Percentiles rank a stretch among this genome's conserved stretches.
These are phyloP conservation scores for Neurospora tetraspora DNA, from an alignment of 495 filamentous ascomycete species.

Conservation along the genomic window DNA sequence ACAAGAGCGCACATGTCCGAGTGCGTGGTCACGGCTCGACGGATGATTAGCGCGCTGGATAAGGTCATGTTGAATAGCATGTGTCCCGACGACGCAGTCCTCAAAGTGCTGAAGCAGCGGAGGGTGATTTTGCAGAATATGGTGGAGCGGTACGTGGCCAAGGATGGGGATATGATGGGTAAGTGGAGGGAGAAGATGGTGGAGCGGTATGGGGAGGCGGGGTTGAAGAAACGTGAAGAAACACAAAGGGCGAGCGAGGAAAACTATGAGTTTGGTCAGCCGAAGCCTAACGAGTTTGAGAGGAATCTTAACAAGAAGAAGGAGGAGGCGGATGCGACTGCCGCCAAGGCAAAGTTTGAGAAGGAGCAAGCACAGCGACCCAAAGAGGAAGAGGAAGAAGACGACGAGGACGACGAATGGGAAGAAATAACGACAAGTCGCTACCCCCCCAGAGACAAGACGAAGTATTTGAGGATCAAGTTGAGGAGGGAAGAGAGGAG, in stretches of 20 bases:
- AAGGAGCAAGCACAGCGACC: background rate
- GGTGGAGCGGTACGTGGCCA: slow-evolving; percentile 17
- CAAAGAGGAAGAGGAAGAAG: background rate
- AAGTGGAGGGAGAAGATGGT: slow-evolving; percentile 3
- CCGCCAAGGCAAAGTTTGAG: background rate
- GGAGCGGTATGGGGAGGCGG: background rate
- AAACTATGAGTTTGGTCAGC: too few relatives aligned
- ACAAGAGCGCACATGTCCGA: slow-evolving; percentile 18
- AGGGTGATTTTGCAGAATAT: slow-evolving; percentile 21
- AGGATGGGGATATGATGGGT: slow-evolving; percentile 2
- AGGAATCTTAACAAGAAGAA: background rate
- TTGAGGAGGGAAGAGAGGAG: background rate
- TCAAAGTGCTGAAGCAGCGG: slow-evolving; percentile 13
- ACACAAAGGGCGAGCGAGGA: too few relatives aligned
- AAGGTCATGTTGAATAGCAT: slow-evolving; percentile 17
- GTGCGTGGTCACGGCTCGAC: slow-evolving; percentile 28
- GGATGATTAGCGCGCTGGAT: slow-evolving; percentile 32
- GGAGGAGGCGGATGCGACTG: background rate
- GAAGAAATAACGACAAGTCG: background rate
- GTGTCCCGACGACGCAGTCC: slow-evolving; percentile 1
- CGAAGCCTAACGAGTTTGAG: background rate
- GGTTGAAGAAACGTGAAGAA: too few relatives aligned
- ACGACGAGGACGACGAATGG: background rate
- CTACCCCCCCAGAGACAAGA: background rate
- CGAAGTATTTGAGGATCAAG: background rate